Base-by-base conservation (phyloP, 768 basidiomycete genomes). In the Cyathus striatus region DNA sequence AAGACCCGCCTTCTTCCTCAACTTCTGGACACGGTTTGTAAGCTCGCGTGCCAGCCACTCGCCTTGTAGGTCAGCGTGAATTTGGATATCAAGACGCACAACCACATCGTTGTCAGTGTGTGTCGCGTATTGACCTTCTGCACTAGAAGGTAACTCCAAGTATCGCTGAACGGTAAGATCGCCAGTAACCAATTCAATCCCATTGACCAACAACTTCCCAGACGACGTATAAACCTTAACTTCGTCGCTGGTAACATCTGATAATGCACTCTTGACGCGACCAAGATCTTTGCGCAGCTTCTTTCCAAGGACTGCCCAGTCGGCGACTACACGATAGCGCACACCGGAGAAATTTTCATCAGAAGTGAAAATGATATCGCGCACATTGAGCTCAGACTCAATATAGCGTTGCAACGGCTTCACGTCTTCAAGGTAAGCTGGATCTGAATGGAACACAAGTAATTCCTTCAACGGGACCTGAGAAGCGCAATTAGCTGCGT, bases 31-130 rank as follows among this genome's bases (percentile, higher is more conserved):
- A 42, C 94, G 85, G 51, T 93, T 95, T 49, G 87, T 86, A 50
- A 97, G 63, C 62, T 95, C 90, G 35, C 96, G 79, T 36, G 90
- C 84, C 20, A 93, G 72, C 73, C 90, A 93, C 69, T 97, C 89
- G 40, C 80, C 73, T 61, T 84, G 80, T 34, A 98, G 76, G 49
- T 97, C 91, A 0, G 86, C 76, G 54, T 96, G 89, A 36, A 86
- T 76, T 59, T 86, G 81, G 42, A 91, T 80, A 63, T 99, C 96
- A 30, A 99, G 80, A 37, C 95, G 76, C 48, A 98, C 78, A 38
- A 96, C 94, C 40, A 97, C 93, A 52, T 98, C 93, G 55, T 86
- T 89, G 65, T 98, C 90, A 17, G 92, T 91, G 49, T 93, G 83
- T 22, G 87, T 90, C 32, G 83, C 81, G 51, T 79, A 86, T 50